phyloP scores from a whole-genome alignment of 345 rosid species.

The Moringa oleifera region DNA sequence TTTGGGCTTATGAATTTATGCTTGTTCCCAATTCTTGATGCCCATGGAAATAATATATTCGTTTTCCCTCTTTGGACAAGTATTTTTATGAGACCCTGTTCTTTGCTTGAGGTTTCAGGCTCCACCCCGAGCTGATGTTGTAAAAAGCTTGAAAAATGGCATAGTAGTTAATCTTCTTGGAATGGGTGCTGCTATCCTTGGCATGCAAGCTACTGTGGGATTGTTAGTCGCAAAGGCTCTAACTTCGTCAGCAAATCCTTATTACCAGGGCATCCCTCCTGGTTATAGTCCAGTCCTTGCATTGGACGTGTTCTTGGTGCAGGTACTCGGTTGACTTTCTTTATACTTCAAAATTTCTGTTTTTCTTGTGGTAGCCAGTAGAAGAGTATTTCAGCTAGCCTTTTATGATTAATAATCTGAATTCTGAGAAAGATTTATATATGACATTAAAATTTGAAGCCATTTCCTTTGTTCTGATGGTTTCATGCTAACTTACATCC shows the following conservation, averaged over 20 bases:
- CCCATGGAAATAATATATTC: neutral
- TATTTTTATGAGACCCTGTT: neutral
- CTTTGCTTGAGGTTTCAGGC: slow-evolving; percentile 48
- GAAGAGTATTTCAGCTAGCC: no score
- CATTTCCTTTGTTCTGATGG: no score
- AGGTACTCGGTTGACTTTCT: slow-evolving; percentile 41
- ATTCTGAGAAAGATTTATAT: no score
- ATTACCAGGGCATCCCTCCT: slow-evolving; percentile 76
- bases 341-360: no score
- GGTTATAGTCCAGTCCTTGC: slow-evolving; percentile 87
- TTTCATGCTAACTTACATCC: no score
- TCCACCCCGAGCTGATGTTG: slow-evolving; percentile 96
- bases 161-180: slow-evolving; percentile 75
- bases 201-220: slow-evolving; percentile 97
- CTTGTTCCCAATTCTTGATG: neutral
- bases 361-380: no score
- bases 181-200: slow-evolving; percentile 92
- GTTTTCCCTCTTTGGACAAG: neutral
- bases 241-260: slow-evolving; percentile 84
- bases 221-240: slow-evolving; percentile 86
- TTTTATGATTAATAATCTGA: no score
- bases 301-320: slow-evolving; percentile 92
- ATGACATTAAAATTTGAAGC: no score
- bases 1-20: neutral
- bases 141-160: slow-evolving; percentile 83